Base-by-base conservation (phyloP, 495 filamentous ascomycete species). In the Aspergillus affinis region DNA sequence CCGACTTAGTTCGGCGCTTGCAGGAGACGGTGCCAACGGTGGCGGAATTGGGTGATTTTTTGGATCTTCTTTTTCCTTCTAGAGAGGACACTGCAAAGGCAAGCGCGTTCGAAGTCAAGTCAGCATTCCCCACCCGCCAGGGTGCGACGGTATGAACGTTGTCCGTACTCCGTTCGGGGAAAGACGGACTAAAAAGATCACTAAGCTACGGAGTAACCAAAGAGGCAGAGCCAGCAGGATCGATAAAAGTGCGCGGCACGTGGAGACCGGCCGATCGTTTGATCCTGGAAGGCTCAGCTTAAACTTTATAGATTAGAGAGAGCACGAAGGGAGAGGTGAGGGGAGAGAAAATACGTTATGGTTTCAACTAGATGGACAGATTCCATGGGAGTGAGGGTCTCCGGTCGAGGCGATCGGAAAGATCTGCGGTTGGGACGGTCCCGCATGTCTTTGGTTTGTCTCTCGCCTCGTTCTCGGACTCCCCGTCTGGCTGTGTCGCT, bases 171-270 rank as follows among this genome's bases (percentile, higher is more conserved):
- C 36, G 36, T 13, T 41, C 36, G 36, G 13, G 36, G 36, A 41
- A 15, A 7, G 10, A 32, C 36, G 36, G 36, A 41, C 36, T 41
- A 41, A 17, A 41, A 41, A 41, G 36, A 2, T 13, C 36, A 41
- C 10, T 41, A 17, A 41, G 13, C 36, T 41, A 32, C 30, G 10
- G 10, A 32, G 7, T 32, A 41, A 41, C 36, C 36, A 41, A 41
- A 41, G 10, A 41, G 36, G 5, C 36, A 41, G 36, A 41, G 29
- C 62, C 55, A 68, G 65, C 65, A 68, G 65, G 65, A 68, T 68
- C 65, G 63, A 63, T 68, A 60, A 65, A 68, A 68, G 60, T 68
- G 62, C 53, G 61, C 58, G 56, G 60, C 65, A 68, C 65, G 65
- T 68, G 65, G 65, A 65, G 60, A 45, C 57, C 55, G 56, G 57